Percentiles rank a stretch among this genome's conserved stretches.
These are phyloP conservation scores for Tolypocladium nubicola DNA, from an alignment of 2,329 filamentous ascomycete species.

Conservation along the genomic window DNA sequence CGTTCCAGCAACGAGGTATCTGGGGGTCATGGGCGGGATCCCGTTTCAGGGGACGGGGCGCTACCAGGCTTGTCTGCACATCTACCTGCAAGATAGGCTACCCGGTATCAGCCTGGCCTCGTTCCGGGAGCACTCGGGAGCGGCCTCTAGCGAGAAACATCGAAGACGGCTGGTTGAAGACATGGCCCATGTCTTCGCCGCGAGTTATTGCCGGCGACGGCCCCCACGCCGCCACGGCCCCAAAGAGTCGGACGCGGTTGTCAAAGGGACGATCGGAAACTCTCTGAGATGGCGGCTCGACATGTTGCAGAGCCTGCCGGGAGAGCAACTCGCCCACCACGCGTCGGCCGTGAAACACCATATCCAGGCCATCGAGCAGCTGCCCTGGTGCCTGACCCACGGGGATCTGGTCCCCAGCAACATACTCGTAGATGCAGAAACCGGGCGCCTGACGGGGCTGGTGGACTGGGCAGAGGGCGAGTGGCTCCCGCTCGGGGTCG, in stretches of 20 bases:
- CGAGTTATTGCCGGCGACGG: constrained; percentile 20
- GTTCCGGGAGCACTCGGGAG: background rate
- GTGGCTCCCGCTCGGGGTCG: constrained; percentile 46
- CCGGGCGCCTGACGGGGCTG: constrained; percentile 37
- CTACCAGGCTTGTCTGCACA: constrained; percentile 13
- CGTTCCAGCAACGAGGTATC: constrained; percentile 28
- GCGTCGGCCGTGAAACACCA: constrained; percentile 15
- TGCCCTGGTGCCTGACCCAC: constrained; percentile 48
- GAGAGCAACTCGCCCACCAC: constrained; percentile 7
- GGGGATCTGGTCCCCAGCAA: constrained; percentile 50
- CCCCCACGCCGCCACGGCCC: background rate
- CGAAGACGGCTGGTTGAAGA: constrained; percentile 24
- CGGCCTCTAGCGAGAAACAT: background rate
- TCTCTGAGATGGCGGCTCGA: constrained; percentile 29
- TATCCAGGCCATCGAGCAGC: constrained; percentile 23
- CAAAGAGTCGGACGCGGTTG: background rate
- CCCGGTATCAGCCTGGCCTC: constrained; percentile 27
- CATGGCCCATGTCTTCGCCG: constrained; percentile 29
- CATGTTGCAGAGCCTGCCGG: constrained; percentile 24
- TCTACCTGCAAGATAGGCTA: constrained; percentile 31
- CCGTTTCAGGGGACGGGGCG: background rate
- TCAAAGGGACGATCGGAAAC: constrained; percentile 25
- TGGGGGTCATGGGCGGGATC: constrained; percentile 20
- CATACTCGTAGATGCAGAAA: constrained; percentile 36
- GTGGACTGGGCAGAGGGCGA: constrained; percentile 58